A percentile compares a stretch with the other conserved stretches of the same genome.
Conservation (phyloP, 768 basidiomycete species). For the Mycena haematopus region DNA sequence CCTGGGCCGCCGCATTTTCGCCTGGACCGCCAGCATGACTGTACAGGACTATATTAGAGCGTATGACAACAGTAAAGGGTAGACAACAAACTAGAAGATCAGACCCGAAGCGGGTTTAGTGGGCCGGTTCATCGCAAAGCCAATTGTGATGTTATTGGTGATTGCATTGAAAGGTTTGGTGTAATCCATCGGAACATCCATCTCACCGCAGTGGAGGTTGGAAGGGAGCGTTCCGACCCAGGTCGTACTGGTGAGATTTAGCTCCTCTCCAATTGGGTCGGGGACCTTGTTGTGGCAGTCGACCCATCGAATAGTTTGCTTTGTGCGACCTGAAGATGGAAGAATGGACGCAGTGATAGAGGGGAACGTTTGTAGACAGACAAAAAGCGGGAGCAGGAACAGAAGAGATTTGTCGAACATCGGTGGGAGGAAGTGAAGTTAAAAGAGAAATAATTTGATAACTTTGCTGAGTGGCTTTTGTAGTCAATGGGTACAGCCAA, state of each 20-base stretch:
- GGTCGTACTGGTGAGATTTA: slow-evolving; percentile 7
- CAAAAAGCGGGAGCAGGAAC: background rate
- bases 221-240: slow-evolving; percentile 8
- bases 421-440: background rate
- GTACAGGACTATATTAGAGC: background rate
- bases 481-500: too few species aligned
- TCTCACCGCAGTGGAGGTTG: slow-evolving; percentile 20
- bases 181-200: slow-evolving; percentile 28
- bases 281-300: slow-evolving; percentile 19
- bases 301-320: slow-evolving; percentile 19
- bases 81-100: slow-evolving; percentile 8
- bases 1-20: slow-evolving; percentile 14
- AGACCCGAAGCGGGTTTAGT: slow-evolving; percentile 8
- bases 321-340: background rate
- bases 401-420: background rate
- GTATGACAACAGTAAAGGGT: background rate
- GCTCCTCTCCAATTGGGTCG: background rate
- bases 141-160: slow-evolving; percentile 21
- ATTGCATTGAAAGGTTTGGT: slow-evolving; percentile 12
- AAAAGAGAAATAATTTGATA: background rate
- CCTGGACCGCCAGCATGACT: slow-evolving; percentile 26
- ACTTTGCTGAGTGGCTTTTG: too few species aligned
- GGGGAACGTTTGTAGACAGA: background rate
- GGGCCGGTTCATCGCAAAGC: slow-evolving; percentile 27
- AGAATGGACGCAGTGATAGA: background rate